Evolutionary conservation across 1,284 basidiomycete genomes (phyloP), one percentile per base, ranked within the genome.

Genomic region (Papiliotrema fonsecae): DNA sequence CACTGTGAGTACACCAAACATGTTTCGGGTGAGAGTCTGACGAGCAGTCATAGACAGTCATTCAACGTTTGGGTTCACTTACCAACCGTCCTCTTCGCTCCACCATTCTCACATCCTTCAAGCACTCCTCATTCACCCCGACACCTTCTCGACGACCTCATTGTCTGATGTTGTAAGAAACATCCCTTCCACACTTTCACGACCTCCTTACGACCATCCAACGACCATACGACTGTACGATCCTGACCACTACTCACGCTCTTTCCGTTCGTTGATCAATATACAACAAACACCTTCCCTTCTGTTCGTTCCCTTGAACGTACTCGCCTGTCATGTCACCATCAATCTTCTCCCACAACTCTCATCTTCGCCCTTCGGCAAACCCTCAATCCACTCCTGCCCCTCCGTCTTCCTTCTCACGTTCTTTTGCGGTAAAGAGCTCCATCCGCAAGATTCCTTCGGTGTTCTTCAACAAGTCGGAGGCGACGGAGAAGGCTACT

Each of bases 371-470:
- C 36, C 18, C 14, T 6, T 13, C 37, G 6, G 19, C 37, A 4
- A 25, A 19, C 37, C 18, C 18, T 22, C n/a, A n/a, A n/a, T n/a
- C n/a, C n/a, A 39, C 13, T 22, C 37, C 25, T 10, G 39, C 41
- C 11, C 47, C 47, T 36, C 40, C 40, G 4, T 11, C 40, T 27
- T 41, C 32, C 10, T 36, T 37, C 6, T 42, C 41, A 3, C 40
- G 41, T 7, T 36, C 47, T 7, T 34, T 36, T 25, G 40, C n/a
- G 44, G 49, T 64, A 51, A 52, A 52, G 22, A 32, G 39, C 7
- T 62, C 65, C 3, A 42, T 68, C 18, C 55, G 57, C 25, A 64
- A 58, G 46, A 64, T 68, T 28, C 68, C 68, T 3, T 68, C 68
- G 3, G 49, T 58, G 2, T 34, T 70, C 28, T 70, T 70, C 54